Evolutionary conservation across 2,329 filamentous ascomycete species (phyloP), one percentile per base, ranked within the genome.

Genomic region (Aspergillus glaucus): DNA sequence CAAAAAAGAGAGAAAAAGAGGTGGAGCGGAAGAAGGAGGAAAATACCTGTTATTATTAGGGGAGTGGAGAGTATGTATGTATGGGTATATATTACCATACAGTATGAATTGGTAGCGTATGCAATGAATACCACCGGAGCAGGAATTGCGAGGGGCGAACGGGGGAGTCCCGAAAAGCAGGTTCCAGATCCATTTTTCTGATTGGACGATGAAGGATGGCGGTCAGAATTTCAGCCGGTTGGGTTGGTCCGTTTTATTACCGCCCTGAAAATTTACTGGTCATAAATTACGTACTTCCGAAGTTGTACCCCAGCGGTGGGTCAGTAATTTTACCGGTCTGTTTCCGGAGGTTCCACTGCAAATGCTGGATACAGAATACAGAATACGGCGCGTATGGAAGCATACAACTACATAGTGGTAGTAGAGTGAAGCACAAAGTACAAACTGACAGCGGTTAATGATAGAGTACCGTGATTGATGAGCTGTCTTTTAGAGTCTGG

Each of bases 301-400:
- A 59, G 60, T 59, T 55, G 50, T 46, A 48, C 53, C 54, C 55
- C 53, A 34, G 26, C 21, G 57, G 60, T 50, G 55, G 57, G 39
- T 58, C 42, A 49, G 57, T 60, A 58, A 50, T 34, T 47, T 55
- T 64, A 65, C 62, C 55, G 51, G 57, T 56, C 58, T 60, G 60
- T 63, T 64, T 62, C 55, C 59, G 58, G 26, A 30, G 26, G 26
- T 30, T 30, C 26, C 26, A 30, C 10, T 30, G 26, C 9, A 26
- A 26, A 26, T 8, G 24, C 26, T 28, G 26, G 26, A 28, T 28
- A 28, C 26, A 28, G 9, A 21, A 22, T 22, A 22, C 22, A 22
- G 22, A 22, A 22, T 22, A 22, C 22, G 22, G 22, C 26, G 15
- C 10, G 12, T 30, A 30, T 12, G 10, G 26, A 30, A 30, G 26